Percentiles rank a stretch among this genome's conserved stretches.
These are phyloP conservation scores for Colletotrichum cereale DNA, from an alignment of 2,329 filamentous ascomycete genomes.

Conservation along the genomic window DNA sequence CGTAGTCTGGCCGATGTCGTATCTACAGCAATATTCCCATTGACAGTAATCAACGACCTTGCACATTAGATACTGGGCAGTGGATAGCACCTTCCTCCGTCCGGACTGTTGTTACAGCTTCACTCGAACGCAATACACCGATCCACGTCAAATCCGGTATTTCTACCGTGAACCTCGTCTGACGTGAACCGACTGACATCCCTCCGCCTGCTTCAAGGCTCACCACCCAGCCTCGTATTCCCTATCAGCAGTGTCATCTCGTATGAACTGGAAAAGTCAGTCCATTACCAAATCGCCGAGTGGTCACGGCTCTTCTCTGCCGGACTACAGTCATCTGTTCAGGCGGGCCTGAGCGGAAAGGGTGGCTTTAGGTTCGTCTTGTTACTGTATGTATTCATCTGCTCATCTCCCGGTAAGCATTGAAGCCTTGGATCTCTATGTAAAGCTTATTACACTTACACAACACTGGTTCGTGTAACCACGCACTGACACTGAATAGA, in stretches of 20 bases:
- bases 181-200: neutral
- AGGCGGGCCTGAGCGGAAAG: neutral
- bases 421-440: neutral
- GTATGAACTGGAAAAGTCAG: neutral
- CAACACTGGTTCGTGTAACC: neutral
- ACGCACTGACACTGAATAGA: slow-evolving; percentile 19
- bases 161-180: neutral
- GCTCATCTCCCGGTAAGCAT: slow-evolving; percentile 13
- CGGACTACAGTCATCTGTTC: neutral
- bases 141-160: too few relatives aligned
- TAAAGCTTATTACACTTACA: slow-evolving; percentile 1
- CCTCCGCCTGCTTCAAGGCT: neutral
- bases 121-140: neutral
- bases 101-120: neutral
- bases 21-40: neutral
- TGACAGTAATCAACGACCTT: neutral
- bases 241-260: neutral
- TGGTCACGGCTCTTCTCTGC: neutral
- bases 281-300: neutral
- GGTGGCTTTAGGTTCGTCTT: neutral
- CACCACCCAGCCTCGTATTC: neutral
- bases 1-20: neutral
- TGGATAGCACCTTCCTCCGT: neutral
- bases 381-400: neutral
- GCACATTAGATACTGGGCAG: neutral